Base-by-base conservation (phyloP, 2,329 filamentous ascomycete genomes). In the Amauroascus verrucosus region DNA sequence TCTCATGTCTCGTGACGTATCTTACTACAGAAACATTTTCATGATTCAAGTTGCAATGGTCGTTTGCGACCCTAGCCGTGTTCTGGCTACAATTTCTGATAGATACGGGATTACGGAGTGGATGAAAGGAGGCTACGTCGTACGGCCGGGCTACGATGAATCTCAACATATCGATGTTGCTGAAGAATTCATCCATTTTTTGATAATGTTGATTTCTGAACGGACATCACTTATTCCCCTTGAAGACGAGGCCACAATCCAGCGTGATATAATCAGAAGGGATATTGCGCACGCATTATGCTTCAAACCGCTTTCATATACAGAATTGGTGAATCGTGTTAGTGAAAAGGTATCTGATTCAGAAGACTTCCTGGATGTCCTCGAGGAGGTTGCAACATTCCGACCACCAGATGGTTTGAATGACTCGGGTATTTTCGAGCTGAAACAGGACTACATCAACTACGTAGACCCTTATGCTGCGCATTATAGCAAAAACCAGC, bases 401-500 rank as follows among this genome's bases (percentile, higher is more conserved):
- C 88, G 89, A 59, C 76, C 88, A 8, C 93, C 93, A 0, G 93
- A 98, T 68, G 93, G 91, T 4, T 72, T 97, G 30, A 88, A 86
- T 3, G 93, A 98, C 65, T 86, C 90, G 14, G 93, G 94, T 54
- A 95, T 88, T 0, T 98, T 98, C 63, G 89, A 96, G 67, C 75
- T 98, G 49, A 93, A 90, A 65, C 82, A 86, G 3, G 81, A 95
- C 56, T 93, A 84, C 62, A 79, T 96, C 37, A 86, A 91, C 60
- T 80, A 94, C 45, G 82, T 98, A 48, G 94, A 98, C 66, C 93
- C 94, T 0, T 98, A 96, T 67, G 93, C 90, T 63, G 86, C 90
- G 6, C 89, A 97, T 65, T 98, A 95, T 69, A 94, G 84, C 63
- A 95, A 95, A 65, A 98, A 98, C 63, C 91, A 97, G 67, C 82